Conservation (phyloP, 208 protist species). For the Trypanosoma scelopori region DNA sequence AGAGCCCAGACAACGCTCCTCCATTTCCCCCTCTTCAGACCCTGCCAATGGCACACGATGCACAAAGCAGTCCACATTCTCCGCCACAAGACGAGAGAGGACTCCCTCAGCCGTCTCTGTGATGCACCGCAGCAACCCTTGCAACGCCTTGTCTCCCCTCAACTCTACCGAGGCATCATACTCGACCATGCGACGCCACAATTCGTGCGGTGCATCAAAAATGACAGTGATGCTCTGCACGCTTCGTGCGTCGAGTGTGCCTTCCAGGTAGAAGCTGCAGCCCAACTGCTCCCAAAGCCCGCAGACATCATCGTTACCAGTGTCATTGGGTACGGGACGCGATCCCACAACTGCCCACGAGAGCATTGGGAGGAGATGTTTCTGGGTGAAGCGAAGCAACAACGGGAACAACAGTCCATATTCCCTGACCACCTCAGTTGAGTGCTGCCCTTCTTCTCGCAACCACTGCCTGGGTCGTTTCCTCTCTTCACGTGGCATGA, state of each 20-base stretch:
- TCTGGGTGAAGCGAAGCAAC: conserved; percentile 25
- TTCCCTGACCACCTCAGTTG: neutral
- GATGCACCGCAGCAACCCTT: conserved; percentile 28
- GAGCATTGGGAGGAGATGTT: conserved; percentile 31
- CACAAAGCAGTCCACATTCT: conserved; percentile 54
- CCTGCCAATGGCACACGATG: conserved; percentile 5
- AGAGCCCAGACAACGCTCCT: neutral
- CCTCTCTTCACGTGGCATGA: conserved; percentile 18
- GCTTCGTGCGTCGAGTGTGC: conserved; percentile 20
- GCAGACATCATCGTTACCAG: conserved; percentile 18
- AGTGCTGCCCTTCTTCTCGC: neutral
- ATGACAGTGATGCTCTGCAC: conserved; percentile 32
- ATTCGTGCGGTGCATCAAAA: conserved; percentile 10
- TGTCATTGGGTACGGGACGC: neutral
- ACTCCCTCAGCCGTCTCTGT: conserved; percentile 35
- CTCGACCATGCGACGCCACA: conserved; percentile 14
- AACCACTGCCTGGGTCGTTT: conserved; percentile 11
- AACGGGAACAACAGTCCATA: conserved; percentile 15
- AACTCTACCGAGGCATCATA: neutral
- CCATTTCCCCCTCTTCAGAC: neutral
- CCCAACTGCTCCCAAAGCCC: conserved; percentile 23
- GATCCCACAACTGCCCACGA: conserved; percentile 23
- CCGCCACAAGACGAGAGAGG: conserved; percentile 38
- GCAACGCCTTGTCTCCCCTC: neutral
- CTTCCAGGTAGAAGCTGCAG: conserved; percentile 29